Evolutionary conservation across 192 early-diverging fungal species (phyloP), one percentile per base, ranked within the genome.

Genomic region (Entomortierella chlamydospora): DNA sequence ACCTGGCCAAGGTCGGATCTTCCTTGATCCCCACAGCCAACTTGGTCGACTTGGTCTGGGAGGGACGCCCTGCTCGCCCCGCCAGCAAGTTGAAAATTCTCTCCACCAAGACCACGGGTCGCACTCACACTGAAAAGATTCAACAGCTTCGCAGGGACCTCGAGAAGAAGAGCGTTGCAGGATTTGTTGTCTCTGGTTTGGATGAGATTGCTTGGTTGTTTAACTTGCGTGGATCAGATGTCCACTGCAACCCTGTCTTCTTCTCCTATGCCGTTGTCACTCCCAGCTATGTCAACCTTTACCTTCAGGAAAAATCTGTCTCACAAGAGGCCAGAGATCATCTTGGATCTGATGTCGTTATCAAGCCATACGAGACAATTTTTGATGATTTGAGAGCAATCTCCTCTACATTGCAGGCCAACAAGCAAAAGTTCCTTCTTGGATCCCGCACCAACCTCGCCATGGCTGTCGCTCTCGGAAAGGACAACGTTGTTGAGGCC

Each of bases 201-300:
- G 98, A 98, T 81, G 98, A 99, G 84, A 89, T 99, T 67, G 95
- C 95, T 12, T 99, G 98, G 98, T 86, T 99, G 34, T 95, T 96
- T 83, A 99, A 99, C 77, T 83, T 99, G 57, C 93, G 98, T 64
- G 98, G 98, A n/a, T 91, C 91, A 29, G 98, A 99, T 71, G 94
- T 99, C 71, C 84, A 87, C 57, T 99, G 91, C 87, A 99, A 99
- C 71, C 98, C 98, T 0, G 97, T 99, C 18, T 98, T 99, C 83
- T 95, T 95, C 78, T 86, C 96, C 1, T 99, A 97, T 73, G 91
- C 95, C 4, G 71, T 98, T 10, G 83, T 99, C 51, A 96, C 96
- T 15, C 59, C 79, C 42, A 73, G 87, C 64, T 79, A 83, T 28
- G 91, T 88, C 33, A 85, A 84, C 50, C 87, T 99, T 13, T 98